Percentiles rank a stretch among this genome's conserved stretches.
Evolutionary conservation across 441 rosid species (phyloP).

Genomic region (Populus hybrid): DNA sequence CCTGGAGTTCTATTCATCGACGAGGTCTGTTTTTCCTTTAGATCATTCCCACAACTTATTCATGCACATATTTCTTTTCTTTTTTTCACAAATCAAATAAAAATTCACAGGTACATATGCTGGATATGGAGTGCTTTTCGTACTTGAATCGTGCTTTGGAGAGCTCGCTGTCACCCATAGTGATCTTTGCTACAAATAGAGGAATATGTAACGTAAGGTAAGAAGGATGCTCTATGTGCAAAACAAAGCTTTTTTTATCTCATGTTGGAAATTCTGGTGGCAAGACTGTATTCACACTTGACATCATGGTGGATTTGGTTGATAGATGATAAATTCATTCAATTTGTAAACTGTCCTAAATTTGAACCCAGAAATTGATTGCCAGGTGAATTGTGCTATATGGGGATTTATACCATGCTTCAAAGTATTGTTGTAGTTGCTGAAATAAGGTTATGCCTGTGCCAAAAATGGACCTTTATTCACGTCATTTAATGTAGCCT

Average conservation of each 20-base stretch:
- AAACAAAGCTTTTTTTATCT: background rate
- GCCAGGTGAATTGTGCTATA: background rate
- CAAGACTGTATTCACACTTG: background rate
- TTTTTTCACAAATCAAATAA: constrained; percentile 11
- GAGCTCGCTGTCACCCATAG: constrained; percentile 92
- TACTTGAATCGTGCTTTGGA: constrained; percentile 96
- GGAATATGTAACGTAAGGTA: constrained; percentile 96
- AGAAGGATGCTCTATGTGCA: constrained; percentile 12
- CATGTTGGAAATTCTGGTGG: background rate
- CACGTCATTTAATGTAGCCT: background rate
- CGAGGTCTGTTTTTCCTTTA: constrained; percentile 50
- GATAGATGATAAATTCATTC: background rate
- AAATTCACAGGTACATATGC: constrained; percentile 82
- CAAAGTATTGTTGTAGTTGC: background rate
- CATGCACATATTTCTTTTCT: background rate
- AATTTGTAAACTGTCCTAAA: background rate
- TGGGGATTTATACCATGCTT: background rate
- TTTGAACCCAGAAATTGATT: background rate
- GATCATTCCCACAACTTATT: background rate
- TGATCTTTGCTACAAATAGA: constrained; percentile 95
- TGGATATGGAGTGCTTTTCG: constrained; percentile 98
- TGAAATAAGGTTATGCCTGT: background rate
- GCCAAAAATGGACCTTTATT: background rate
- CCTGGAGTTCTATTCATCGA: constrained; percentile 97
- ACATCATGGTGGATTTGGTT: background rate